Evolutionary conservation across 768 basidiomycete species (phyloP).

Genomic region (Tricholoma sp.): DNA sequence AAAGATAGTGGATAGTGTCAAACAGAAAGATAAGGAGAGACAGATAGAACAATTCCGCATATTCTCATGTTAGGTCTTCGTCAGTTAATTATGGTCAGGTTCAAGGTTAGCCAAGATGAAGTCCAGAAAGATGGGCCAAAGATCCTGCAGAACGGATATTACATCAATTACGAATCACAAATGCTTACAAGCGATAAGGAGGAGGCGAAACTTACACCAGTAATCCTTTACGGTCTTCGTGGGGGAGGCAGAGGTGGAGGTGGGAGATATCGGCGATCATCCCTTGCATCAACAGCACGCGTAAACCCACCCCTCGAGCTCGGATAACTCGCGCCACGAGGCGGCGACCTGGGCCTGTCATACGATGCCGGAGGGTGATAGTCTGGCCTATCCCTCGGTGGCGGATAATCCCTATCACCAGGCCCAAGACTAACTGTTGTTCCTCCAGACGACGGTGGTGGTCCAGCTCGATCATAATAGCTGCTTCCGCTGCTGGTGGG

Average conservation of each 20-base stretch:
- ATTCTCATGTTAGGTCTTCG: too few species aligned
- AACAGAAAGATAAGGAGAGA: too few species aligned
- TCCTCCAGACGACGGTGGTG: slow-evolving; percentile 17
- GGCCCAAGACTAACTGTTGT: slow-evolving; percentile 13
- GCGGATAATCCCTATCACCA: slow-evolving; percentile 31
- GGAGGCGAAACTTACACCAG: background rate
- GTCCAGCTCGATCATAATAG: slow-evolving; percentile 28
- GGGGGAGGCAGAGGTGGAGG: slow-evolving; percentile 17
- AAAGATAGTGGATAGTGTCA: too few species aligned
- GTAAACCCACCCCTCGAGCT: slow-evolving; percentile 20
- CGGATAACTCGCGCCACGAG: slow-evolving; percentile 17
- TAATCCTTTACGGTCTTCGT: slow-evolving; percentile 10
- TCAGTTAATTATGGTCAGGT: background rate
- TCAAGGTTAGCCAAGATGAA: background rate
- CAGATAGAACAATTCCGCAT: background rate
- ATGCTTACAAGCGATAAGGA: too few species aligned
- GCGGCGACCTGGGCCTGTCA: slow-evolving; percentile 31
- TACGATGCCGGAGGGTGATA: slow-evolving; percentile 28
- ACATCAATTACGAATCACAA: background rate
- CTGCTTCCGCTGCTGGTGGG: slow-evolving; percentile 17
- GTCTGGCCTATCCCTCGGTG: slow-evolving; percentile 18
- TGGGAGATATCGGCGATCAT: slow-evolving; percentile 33
- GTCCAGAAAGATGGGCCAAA: background rate
- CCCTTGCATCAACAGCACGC: slow-evolving; percentile 22
- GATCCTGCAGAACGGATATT: background rate